Evolutionary conservation across 169 alveolate genomes (phyloP), one percentile per base, ranked within the genome.

Genomic region (Babesia sp.): DNA sequence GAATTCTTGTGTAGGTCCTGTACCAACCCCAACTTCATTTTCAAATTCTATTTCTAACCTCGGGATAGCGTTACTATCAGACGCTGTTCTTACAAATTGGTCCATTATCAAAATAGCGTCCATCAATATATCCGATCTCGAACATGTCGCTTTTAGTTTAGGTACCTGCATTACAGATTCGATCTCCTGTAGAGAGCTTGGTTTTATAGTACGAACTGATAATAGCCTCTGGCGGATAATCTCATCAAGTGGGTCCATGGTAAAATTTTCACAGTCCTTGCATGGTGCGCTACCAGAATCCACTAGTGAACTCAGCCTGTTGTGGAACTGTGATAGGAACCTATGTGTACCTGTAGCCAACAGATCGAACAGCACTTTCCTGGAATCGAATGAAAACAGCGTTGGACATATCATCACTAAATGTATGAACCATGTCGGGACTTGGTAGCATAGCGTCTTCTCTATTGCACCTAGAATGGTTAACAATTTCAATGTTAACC

Each of bases 1-100:
- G 56, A 87, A 83, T 36, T 87, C 93, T 53, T 73, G 80, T 3
- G 93, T 79, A 6, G 93, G 93, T 26, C 93, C 93, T 9, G 86
- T 50, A 26, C 93, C 93, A 18, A 77, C 71, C 8, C 93, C 93
- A n/a, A 67, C 90, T 61, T 87, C 93, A 51, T 79, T 74, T 44
- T 80, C 57, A 59, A 63, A 68, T 50, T 68, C 78, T 34, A 77
- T 33, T 44, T 77, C 86, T 16, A 77, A 41, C 29, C 57, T 45
- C 7, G 86, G 86, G 5, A 37, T 8, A 3, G 83, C 28, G 26
- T 54, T 71, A 20, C 50, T 26, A 20, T 45, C 66, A 5, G 36
- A 1, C 14, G 59, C n/a, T 28, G 51, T 46, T 31, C 61, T 16
- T n/a, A 31, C 68, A n/a, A 74, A 24, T 69, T 57, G 41, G 33